These are phyloP conservation scores for Quercus rubra DNA, from an alignment of 306 rosid genomes.

Conservation along the genomic window DNA sequence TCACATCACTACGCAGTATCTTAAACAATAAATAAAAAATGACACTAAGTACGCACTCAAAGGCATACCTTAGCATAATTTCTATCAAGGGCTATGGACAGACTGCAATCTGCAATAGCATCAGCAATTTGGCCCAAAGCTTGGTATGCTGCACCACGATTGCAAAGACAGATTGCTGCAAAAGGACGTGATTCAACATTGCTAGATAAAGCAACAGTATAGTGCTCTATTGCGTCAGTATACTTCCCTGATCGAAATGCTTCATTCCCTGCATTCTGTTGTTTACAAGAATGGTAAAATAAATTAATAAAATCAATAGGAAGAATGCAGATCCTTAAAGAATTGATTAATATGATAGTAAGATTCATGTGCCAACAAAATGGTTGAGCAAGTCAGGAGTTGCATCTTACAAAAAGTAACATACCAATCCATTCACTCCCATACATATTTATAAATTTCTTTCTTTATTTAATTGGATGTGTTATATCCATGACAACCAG, in stretches of 20 bases:
- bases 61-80: slow-evolving; percentile 73
- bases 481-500: too few species aligned
- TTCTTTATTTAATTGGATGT: too few species aligned
- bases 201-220: slow-evolving; percentile 74
- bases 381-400: neutral
- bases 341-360: neutral
- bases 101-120: slow-evolving; percentile 93
- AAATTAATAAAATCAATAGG: neutral
- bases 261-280: slow-evolving; percentile 84
- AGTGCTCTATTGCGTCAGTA: slow-evolving; percentile 73
- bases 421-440: neutral
- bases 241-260: slow-evolving; percentile 60
- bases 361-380: neutral
- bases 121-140: slow-evolving; percentile 82
- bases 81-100: slow-evolving; percentile 82
- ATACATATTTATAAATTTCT: neutral
- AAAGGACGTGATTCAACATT: slow-evolving; percentile 72
- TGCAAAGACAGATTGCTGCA: slow-evolving; percentile 83
- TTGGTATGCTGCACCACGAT: slow-evolving; percentile 95
- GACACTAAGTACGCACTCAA: neutral
- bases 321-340: neutral
- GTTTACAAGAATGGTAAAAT: slow-evolving; percentile 20
- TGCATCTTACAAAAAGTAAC: neutral
- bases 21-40: neutral
- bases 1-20: neutral